A percentile compares a stretch with the other conserved stretches of the same genome.
Conservation (phyloP, 305 asterid species). For the Ruellia speciosa region DNA sequence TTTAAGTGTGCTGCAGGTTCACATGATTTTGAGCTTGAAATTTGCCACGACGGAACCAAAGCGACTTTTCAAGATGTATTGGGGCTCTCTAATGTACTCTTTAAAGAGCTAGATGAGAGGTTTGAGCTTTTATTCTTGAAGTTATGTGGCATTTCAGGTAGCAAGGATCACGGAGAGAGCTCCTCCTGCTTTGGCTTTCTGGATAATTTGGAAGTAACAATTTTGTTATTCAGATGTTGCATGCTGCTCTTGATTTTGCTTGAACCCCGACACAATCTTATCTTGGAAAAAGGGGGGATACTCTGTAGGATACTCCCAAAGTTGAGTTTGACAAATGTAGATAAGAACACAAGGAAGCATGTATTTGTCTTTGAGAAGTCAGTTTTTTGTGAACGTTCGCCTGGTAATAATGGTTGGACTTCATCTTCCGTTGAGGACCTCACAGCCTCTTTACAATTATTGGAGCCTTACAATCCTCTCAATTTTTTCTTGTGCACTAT, state of each 20-base stretch:
- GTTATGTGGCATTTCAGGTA: conserved; percentile 23
- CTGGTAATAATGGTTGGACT: conserved; percentile 31
- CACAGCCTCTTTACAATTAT: conserved; percentile 49
- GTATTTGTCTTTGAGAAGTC: conserved; percentile 42
- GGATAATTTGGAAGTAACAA: conserved; percentile 36
- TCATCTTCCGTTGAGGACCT: conserved; percentile 47
- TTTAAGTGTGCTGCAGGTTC: conserved; percentile 22
- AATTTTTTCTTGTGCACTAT: conserved; percentile 36
- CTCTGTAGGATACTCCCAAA: conserved; percentile 39
- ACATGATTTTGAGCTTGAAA: conserved; percentile 27
- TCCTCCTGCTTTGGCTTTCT: conserved; percentile 22
- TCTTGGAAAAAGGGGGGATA: conserved; percentile 45
- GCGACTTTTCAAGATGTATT: conserved; percentile 31
- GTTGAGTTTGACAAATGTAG: conserved; percentile 30
- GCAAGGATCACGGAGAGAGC: conserved; percentile 28
- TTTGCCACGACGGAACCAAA: conserved; percentile 27
- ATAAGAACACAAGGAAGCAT: conserved; percentile 20
- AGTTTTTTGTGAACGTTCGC: conserved; percentile 30
- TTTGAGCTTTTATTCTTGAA: conserved; percentile 37
- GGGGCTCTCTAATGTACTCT: conserved; percentile 43
- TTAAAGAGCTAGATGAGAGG: conserved; percentile 40
- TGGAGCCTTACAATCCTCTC: conserved; percentile 49
- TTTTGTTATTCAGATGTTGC: conserved; percentile 62
- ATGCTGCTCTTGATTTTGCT: conserved; percentile 43
- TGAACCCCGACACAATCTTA: conserved; percentile 24